These are phyloP conservation scores for Phytophthora sojae DNA, from an alignment of 352 stramenopile genomes.

Conservation along the genomic window DNA sequence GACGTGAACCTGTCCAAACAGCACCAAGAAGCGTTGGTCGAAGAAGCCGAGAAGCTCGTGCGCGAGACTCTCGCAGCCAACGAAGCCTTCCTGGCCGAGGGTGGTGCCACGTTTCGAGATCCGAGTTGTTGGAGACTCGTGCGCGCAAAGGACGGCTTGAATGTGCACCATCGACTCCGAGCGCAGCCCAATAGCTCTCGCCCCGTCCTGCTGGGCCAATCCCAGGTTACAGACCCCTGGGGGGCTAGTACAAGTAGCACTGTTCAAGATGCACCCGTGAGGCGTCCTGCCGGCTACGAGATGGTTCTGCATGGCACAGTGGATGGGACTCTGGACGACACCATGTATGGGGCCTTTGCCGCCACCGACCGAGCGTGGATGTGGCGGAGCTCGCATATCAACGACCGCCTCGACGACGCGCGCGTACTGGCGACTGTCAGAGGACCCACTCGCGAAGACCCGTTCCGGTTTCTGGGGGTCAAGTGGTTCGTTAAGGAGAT, in stretches of 20 bases:
- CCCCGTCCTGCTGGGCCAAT: no score
- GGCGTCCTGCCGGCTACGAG: no score
- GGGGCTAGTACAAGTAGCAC: no score
- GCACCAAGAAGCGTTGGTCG: constrained; percentile 22
- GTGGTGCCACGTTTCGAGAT: neutral
- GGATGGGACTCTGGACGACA: constrained; percentile 61
- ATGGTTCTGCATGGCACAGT: constrained; percentile 52
- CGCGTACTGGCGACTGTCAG: constrained; percentile 45
- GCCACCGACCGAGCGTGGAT: constrained; percentile 50
- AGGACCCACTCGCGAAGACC: neutral
- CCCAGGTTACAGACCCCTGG: no score
- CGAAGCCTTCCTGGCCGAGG: constrained; percentile 36
- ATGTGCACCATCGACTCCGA: no score
- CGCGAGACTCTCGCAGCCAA: constrained; percentile 51
- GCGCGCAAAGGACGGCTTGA: no score
- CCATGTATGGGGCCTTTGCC: constrained; percentile 51
- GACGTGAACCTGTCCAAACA: constrained; percentile 37
- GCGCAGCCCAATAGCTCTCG: no score
- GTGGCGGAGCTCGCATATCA: constrained; percentile 51
- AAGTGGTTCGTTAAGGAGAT: no score
- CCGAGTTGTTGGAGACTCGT: no score
- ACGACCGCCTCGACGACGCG: constrained; percentile 52
- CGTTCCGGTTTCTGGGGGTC: no score
- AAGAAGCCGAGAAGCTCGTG: constrained; percentile 49
- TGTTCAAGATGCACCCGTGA: no score